Conservation (phyloP, 208 protist genomes). For the Herpetomonas samuelpessoai region DNA sequence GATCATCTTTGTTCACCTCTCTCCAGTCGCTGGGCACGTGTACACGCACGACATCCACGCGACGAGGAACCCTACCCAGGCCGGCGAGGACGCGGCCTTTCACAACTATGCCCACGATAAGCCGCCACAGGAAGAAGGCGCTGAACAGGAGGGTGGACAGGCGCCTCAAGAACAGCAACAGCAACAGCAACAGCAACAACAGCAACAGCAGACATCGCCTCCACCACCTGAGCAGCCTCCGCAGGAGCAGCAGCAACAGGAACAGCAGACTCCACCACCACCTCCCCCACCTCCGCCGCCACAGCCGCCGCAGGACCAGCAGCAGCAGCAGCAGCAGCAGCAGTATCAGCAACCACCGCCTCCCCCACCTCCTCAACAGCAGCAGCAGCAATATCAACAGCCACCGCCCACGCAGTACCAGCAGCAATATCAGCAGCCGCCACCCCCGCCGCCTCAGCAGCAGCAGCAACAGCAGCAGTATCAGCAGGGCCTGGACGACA, state of each 20-base stretch:
- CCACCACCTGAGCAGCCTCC: not conserved
- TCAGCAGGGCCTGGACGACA: conserved; percentile 5
- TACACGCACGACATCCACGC: conserved; percentile 71
- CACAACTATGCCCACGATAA: not conserved
- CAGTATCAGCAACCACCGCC: conserved; percentile 4
- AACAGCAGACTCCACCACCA: conserved; percentile 3
- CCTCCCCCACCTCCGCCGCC: conserved; percentile 2
- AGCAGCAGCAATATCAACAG: conserved; percentile 1
- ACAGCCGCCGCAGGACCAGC: conserved; percentile 6
- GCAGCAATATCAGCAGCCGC: conserved; percentile 1
- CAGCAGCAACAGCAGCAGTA: conserved; percentile 8
- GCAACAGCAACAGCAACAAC: conserved; percentile 17
- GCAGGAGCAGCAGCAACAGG: conserved; percentile 13
- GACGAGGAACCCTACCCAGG: conserved; percentile 5
- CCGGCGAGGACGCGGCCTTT: not conserved
- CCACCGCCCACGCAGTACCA: not conserved
- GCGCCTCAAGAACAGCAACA: conserved; percentile 29
- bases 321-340: conserved; percentile 11
- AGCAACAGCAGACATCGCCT: not conserved
- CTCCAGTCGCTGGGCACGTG: conserved; percentile 28
- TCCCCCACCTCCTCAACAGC: conserved; percentile 3
- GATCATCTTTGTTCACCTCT: conserved; percentile 69
- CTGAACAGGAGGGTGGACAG: not conserved
- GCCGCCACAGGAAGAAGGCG: not conserved
- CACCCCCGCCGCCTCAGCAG: not conserved